A percentile compares a stretch with the other conserved stretches of the same genome.
phyloP scores from a whole-genome alignment of 2,329 filamentous ascomycete species.

The Cladophialophora chaetospira region DNA sequence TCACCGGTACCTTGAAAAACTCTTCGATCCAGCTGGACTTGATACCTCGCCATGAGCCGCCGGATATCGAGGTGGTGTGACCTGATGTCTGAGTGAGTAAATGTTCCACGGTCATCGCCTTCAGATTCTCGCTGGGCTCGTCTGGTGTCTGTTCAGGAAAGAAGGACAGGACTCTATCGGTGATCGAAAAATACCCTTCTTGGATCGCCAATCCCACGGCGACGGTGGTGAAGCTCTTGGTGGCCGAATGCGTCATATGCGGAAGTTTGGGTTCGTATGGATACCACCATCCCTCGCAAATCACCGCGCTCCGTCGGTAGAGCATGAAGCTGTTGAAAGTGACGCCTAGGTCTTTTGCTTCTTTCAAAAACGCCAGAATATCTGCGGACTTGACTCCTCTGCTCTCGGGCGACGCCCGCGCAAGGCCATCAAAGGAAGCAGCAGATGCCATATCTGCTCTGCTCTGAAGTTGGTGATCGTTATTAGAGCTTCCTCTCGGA shows the following conservation, averaged over 20 bases:
- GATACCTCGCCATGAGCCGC: not conserved
- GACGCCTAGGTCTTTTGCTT: not conserved
- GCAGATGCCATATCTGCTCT: conserved; percentile 1
- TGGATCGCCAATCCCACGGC: conserved; percentile 11
- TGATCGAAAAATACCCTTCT: not conserved
- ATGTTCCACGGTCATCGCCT: conserved; percentile 11
- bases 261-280: conserved; percentile 5
- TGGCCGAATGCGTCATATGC: conserved; percentile 10
- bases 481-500: not conserved
- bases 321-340: conserved; percentile 9
- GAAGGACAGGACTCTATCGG: conserved; percentile 2
- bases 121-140: not conserved
- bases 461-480: not conserved
- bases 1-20: conserved; percentile 1
- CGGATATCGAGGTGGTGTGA: not conserved
- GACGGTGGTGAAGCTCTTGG: conserved; percentile 8
- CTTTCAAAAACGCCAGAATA: conserved; percentile 6
- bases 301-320: not conserved
- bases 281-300: conserved; percentile 10
- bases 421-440: not conserved
- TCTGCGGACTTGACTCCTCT: not conserved
- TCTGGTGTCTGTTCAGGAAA: conserved; percentile 6
- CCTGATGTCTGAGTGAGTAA: conserved; percentile 7
- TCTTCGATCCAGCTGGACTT: not conserved
- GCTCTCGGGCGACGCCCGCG: conserved; percentile 6